Base-by-base conservation (phyloP, 805 yeast genomes). In the Lipomyces orientalis region DNA sequence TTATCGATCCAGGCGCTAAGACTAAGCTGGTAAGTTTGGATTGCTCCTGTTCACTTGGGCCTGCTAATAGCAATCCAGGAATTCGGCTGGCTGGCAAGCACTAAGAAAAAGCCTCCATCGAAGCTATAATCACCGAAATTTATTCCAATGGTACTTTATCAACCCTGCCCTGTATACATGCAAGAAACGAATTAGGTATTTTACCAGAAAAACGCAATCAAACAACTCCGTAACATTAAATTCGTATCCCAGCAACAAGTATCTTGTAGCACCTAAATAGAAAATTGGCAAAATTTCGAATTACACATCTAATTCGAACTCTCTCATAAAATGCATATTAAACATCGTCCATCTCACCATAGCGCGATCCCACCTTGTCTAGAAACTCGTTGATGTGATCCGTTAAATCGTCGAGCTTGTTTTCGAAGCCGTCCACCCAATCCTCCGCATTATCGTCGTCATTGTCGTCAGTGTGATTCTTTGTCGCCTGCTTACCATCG, bases 51-150 rank as follows among this genome's bases (percentile, higher is more conserved):
- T 7, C 43, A 14, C 4, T 19, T 12, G 19, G 31, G n/a, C 7
- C n/a, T 14, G 6, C 16, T 54, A 12, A 49, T 43, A 14, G 35
- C 58, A 4, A 46, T 10, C 5, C 52, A 66, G 69, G 72, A 84
- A 54, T 88, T 88, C 77, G 90, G 89, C 1, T 88, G 91, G 91
- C 88, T 87, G 79, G 85, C 85, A n/a, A 84, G 83, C 74, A 79
- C 81, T 66, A 76, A 77, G 68, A 74, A 62, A 61, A 54, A 37
- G 16, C 62, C 64, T n/a, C 19, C 12, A 9, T 37, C 78, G 16
- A 78, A 79, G 69, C 56, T 76, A 25, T 78, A 69, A 61, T n/a
- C 10, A 16, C 22, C 25, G 25, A 19, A 3, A 12, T 19, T 51
- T 31, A n/a, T 29, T 56, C 37, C 43, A 43, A 6, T 43, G 19